These are phyloP conservation scores for Paulownia fortunei DNA, from an alignment of 257 asterid species.

Conservation along the genomic window DNA sequence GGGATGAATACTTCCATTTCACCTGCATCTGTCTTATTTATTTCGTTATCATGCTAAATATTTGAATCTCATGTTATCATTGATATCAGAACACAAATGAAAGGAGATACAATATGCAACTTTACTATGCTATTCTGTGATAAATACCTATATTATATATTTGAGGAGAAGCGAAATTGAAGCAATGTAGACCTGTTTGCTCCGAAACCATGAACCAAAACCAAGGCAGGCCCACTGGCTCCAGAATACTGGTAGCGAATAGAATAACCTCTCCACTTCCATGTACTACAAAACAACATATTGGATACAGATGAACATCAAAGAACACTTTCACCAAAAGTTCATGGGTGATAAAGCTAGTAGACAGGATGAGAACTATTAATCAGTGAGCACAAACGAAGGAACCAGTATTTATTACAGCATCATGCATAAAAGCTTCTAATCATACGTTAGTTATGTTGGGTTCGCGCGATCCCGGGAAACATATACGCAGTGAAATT, in stretches of 20 bases:
- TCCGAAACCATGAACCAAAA: slow-evolving; percentile 95
- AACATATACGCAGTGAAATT: too few relatives aligned
- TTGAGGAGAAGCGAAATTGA: slow-evolving; percentile 65
- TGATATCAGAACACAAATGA: neutral
- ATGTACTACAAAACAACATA: slow-evolving; percentile 53
- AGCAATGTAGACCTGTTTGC: slow-evolving; percentile 95
- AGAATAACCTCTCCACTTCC: slow-evolving; percentile 90
- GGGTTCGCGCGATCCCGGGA: too few relatives aligned
- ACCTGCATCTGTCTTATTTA: neutral
- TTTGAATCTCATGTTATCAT: neutral
- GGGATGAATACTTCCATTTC: neutral
- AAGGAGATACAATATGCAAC: slow-evolving; percentile 14
- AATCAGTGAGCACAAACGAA: neutral
- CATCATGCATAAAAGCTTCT: neutral
- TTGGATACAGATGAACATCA: slow-evolving; percentile 7
- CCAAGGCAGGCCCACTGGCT: slow-evolving; percentile 78
- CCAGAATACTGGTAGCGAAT: slow-evolving; percentile 87
- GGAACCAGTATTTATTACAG: neutral
- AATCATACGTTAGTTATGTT: neutral
- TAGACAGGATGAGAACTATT: neutral
- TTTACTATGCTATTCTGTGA: slow-evolving; percentile 31
- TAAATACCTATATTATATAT: slow-evolving; percentile 68
- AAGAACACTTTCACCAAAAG: neutral
- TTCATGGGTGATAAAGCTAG: neutral
- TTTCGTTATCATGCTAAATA: neutral